Percentiles rank a stretch among this genome's conserved stretches.
phyloP scores from a whole-genome alignment of 345 rosid species.

The Salix udensis region DNA sequence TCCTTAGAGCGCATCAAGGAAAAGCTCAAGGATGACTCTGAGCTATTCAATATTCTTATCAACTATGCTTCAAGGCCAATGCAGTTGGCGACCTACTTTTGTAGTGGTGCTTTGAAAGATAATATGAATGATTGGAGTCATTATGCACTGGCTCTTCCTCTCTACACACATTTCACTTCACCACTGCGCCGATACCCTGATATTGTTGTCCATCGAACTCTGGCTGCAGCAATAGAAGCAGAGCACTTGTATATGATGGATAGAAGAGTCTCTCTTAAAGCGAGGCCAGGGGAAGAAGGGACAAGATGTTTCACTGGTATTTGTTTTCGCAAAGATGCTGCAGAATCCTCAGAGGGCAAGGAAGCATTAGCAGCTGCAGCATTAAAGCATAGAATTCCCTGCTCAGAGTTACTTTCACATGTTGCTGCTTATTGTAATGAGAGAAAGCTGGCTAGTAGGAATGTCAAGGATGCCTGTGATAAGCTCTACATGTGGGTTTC shows the following conservation, averaged over 20 bases:
- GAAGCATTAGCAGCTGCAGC: constrained; percentile 59
- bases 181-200: constrained; percentile 90
- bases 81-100: constrained; percentile 80
- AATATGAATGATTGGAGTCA: constrained; percentile 63
- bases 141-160: constrained; percentile 76
- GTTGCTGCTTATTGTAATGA: constrained; percentile 67
- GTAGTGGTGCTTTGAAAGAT: constrained; percentile 60
- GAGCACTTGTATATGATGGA: constrained; percentile 46
- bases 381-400: constrained; percentile 53
- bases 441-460: constrained; percentile 62
- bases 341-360: constrained; percentile 52
- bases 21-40: constrained; percentile 65
- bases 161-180: constrained; percentile 90
- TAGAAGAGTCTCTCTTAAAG: constrained; percentile 13
- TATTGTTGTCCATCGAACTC: constrained; percentile 75
- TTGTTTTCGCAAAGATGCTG: constrained; percentile 49
- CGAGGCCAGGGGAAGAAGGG: constrained; percentile 13
- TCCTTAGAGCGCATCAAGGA: constrained; percentile 58
- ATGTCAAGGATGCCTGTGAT: constrained; percentile 75
- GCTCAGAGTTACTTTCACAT: constrained; percentile 42
- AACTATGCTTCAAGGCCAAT: constrained; percentile 72
- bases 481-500: constrained; percentile 79
- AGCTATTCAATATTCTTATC: constrained; percentile 57
- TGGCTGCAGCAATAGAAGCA: constrained; percentile 82
- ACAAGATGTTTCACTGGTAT: constrained; percentile 55